phyloP scores from a whole-genome alignment of 805 yeast genomes.

The Candida sanyiensis region DNA sequence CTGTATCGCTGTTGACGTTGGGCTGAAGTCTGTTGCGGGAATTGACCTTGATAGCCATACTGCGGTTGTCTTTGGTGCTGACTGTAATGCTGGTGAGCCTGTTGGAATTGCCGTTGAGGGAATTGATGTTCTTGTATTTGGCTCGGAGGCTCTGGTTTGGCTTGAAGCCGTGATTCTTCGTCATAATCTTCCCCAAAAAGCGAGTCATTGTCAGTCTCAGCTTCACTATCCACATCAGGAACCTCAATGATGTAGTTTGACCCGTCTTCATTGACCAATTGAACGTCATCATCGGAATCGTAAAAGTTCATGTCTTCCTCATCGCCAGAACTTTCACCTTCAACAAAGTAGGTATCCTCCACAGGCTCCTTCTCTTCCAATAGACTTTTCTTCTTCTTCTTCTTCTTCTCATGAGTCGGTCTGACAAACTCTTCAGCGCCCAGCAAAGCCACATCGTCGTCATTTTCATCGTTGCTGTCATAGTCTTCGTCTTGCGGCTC shows the following conservation, averaged over 20 bases:
- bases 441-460: slow-evolving; percentile 7
- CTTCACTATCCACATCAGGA: slow-evolving; percentile 1
- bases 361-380: background rate
- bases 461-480: slow-evolving; percentile 6
- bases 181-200: background rate
- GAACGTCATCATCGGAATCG: background rate
- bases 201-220: background rate
- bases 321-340: slow-evolving; percentile 12
- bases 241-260: too few species aligned
- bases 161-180: too few species aligned
- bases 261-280: background rate
- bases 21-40: too few species aligned
- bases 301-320: slow-evolving; percentile 5
- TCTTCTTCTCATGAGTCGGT: slow-evolving; percentile 8
- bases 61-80: too few species aligned
- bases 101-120: background rate
- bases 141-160: background rate
- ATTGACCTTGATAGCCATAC: too few species aligned
- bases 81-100: too few species aligned
- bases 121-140: too few species aligned
- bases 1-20: too few species aligned
- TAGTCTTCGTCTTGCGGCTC: slow-evolving; percentile 3
- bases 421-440: slow-evolving; percentile 9
- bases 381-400: background rate
- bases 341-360: slow-evolving; percentile 11